These are phyloP conservation scores for Beverwykella pulmonaria DNA, from an alignment of 495 filamentous ascomycete species.

Conservation along the genomic window DNA sequence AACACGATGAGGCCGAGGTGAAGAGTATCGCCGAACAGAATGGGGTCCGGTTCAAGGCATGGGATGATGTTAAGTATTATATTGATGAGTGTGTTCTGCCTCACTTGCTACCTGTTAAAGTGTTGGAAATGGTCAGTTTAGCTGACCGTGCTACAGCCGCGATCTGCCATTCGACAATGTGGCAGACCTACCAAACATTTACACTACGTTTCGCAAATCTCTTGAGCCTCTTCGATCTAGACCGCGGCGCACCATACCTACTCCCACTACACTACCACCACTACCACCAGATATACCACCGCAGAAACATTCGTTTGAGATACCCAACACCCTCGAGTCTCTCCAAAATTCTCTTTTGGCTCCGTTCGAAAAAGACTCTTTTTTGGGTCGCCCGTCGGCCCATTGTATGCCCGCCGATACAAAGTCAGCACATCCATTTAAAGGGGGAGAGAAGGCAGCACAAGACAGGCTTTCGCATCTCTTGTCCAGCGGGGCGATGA, in stretches of 20 bases:
- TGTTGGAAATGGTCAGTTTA: neutral
- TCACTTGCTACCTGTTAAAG: neutral
- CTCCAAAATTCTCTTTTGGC: conserved; percentile 55
- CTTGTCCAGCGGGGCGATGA: conserved; percentile 58
- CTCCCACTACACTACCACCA: conserved; percentile 55
- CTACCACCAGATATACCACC: conserved; percentile 56
- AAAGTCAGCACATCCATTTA: conserved; percentile 63
- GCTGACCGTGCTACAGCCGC: conserved; percentile 48
- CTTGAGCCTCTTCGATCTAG: conserved; percentile 65
- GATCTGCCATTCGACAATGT: conserved; percentile 56
- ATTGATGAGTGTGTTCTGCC: conserved; percentile 64
- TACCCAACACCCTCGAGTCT: conserved; percentile 56
- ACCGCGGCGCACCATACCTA: conserved; percentile 55
- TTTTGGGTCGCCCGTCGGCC: conserved; percentile 43
- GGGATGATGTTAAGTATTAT: conserved; percentile 72
- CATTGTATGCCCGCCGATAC: conserved; percentile 53
- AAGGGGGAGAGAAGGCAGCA: conserved; percentile 63
- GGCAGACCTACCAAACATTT: conserved; percentile 64
- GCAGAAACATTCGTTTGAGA: conserved; percentile 61
- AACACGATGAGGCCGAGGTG: conserved; percentile 59
- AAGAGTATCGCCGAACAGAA: conserved; percentile 51
- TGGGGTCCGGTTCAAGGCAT: conserved; percentile 60
- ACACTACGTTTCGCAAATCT: conserved; percentile 67
- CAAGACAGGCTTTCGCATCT: conserved; percentile 60
- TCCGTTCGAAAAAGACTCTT: conserved; percentile 52